Evolutionary conservation across 345 rosid genomes (phyloP), one percentile per base, ranked within the genome.

Genomic region (Xanthoceras sorbifolium): DNA sequence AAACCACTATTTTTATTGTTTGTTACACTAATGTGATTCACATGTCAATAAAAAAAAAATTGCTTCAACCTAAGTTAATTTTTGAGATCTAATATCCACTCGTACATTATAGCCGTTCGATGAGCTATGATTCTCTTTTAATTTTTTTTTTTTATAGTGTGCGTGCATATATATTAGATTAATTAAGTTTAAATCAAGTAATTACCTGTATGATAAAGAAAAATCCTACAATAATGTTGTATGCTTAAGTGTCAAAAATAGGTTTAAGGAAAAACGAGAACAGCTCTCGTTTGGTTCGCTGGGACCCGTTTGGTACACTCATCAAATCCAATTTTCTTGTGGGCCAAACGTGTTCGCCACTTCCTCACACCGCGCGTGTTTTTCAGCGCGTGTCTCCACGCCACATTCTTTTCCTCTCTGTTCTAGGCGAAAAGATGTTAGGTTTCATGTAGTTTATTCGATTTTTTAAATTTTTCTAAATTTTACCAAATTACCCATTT

Each of bases 261-360:
- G n/a, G n/a, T n/a, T n/a, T n/a, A n/a, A n/a, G n/a, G n/a, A n/a
- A n/a, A n/a, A n/a, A n/a, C n/a, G n/a, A n/a, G n/a, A n/a, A n/a
- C n/a, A n/a, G n/a, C n/a, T n/a, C n/a, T n/a, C n/a, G n/a, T 50
- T 26, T 18, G n/a, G 61, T 64, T 48, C 34, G 1, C 63, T 65
- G 36, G 62, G 71, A 34, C 71, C 50, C 50, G 5, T 36, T 1
- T 32, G 52, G 80, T 62, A 63, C 76, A 48, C 42, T 71, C 67
- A 75, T 80, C 82, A 77, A 78, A 80, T 80, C 80, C 80, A 72
- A 25, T 79, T 61, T 73, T 32, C 0, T 3, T 9, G 77, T 74
- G 84, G 88, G 84, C 71, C 76, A 79, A 14, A 64, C 42, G 68
- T 74, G 82, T 62, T 75, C 2, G 78, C 80, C 86, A 83, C 88